Base-by-base conservation (phyloP, 1,284 basidiomycete genomes). In the Puccinia triticina region DNA sequence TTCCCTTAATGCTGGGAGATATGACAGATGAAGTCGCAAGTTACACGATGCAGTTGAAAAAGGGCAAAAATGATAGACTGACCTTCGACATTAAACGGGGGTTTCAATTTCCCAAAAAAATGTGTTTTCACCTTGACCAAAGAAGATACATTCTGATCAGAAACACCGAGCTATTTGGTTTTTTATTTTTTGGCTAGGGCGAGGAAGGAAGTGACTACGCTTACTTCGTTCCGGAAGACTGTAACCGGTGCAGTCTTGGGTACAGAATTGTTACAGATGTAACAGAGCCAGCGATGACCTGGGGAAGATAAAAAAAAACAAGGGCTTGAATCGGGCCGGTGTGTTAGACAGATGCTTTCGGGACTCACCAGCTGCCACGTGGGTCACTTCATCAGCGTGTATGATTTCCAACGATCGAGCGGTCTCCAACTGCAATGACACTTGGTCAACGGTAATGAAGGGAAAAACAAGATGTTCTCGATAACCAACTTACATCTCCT, bases 201-300 rank as follows among this genome's bases (percentile, higher is more conserved):
- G 55, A 34, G 26, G 18, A 57, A 48, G 21, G n/a, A 69, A n/a
- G 37, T 16, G 4, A 11, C 4, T 18, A 18, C 34, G 37, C 71
- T 74, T 53, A 87, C 86, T 67, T 86, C 84, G 18, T 83, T 66
- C 14, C 86, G 83, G 78, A 87, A 87, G 26, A 86, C 85, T 21
- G 85, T 64, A 11, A 87, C 85, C 3, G 86, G 86, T 48, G 85
- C 83, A 11, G 84, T 82, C 37, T 79, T 83, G 5, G 85, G 85
- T 11, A 69, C 55, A 3, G 84, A 83, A 43, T 84, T 77, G 50
- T 78, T 80, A 73, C 86, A 87, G 46, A 87, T 84, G 83, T 84
- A 86, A 48, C 84, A 84, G 55, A 87, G 84, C 86, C 86, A 86
- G n/a, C 86, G 84, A 82, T 87, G 86, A 2, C 86, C 86, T 21